Evolutionary conservation across 768 basidiomycete species (phyloP).

Genomic region (Cystobasidium ongulense): DNA sequence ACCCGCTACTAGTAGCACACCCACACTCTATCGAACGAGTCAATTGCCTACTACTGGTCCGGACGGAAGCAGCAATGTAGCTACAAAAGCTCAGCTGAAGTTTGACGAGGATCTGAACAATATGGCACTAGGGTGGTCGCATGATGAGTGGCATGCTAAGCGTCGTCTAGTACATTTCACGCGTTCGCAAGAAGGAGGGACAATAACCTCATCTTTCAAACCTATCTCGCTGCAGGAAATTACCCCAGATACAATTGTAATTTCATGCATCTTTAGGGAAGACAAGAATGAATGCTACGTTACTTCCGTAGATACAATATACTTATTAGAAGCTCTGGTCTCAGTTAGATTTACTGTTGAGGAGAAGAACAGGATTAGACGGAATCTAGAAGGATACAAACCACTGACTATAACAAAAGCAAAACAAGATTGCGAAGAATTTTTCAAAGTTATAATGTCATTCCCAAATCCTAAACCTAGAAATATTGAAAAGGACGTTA

Average conservation of each 20-base stretch:
- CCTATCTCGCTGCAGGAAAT: constrained; percentile 67
- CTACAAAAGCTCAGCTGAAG: constrained; percentile 44
- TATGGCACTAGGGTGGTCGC: constrained; percentile 49
- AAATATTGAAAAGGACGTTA: constrained; percentile 93
- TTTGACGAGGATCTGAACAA: constrained; percentile 46
- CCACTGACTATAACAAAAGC: constrained; percentile 85
- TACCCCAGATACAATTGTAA: constrained; percentile 63
- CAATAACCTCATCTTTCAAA: constrained; percentile 69
- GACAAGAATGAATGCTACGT: constrained; percentile 70
- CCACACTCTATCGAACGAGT: constrained; percentile 5
- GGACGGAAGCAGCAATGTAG: neutral
- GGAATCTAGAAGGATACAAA: constrained; percentile 85
- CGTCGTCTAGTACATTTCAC: constrained; percentile 81
- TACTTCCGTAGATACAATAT: constrained; percentile 93
- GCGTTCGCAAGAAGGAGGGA: constrained; percentile 66
- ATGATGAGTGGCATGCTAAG: constrained; percentile 59
- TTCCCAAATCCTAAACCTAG: constrained; percentile 87
- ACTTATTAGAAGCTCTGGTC: constrained; percentile 71
- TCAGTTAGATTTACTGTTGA: constrained; percentile 76
- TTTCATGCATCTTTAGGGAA: constrained; percentile 87
- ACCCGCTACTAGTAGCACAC: neutral
- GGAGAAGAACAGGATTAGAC: constrained; percentile 90
- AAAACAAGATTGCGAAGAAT: constrained; percentile 66
- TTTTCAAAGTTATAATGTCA: constrained; percentile 93
- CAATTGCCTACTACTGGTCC: constrained; percentile 13